Base-by-base conservation (phyloP, 1,284 basidiomycete genomes). In the Dichomitus squalens region DNA sequence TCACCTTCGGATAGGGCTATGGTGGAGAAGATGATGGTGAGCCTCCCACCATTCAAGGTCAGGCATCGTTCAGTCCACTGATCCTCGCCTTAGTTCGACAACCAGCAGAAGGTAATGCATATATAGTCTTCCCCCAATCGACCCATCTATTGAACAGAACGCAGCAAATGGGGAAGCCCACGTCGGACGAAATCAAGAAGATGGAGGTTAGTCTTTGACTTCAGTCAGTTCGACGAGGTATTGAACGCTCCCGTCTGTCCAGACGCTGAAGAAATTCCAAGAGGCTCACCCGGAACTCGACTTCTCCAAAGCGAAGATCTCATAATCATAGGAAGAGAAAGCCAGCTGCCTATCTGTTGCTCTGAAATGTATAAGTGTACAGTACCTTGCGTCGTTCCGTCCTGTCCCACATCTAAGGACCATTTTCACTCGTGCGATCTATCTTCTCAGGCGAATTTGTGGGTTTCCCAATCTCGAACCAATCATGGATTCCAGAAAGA, bases 11-110 rank as follows among this genome's bases (percentile, higher is more conserved):
- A 14, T 68, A 92, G 96, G 66, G 94, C 93, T 0, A 94, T 99
- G 93, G 97, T 99, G 0, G 97, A 99, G 76, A 99, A 99, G 79
- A 99, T 99, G 97, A 99, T 99, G 96, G 96, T 95, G 75, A 66
- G 90, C 70, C 38, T 16, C 9, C 3, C n/a, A 8, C 16, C 12
- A 11, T 18, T 14, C 29, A 18, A 18, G 9, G 18, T 34, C 5
- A 2, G 6, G 31, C 11, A 33, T 46, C n/a, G 53, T 41, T 35
- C 8, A 38, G 40, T 36, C n/a, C 56, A 23, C 59, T 61, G 56
- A 46, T 43, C 49, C 7, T 43, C n/a, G 29, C 27, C 43, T 49
- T 29, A 52, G 53, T 98, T 95, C 67, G 97, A 99, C 73, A 98
- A 98, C 68, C 92, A 95, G 69, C 96, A 98, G 75, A 97, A 95